A percentile compares a stretch with the other conserved stretches of the same genome.
phyloP scores from a whole-genome alignment of 108 stramenopile species.

The Cyclotella kingstonii region DNA sequence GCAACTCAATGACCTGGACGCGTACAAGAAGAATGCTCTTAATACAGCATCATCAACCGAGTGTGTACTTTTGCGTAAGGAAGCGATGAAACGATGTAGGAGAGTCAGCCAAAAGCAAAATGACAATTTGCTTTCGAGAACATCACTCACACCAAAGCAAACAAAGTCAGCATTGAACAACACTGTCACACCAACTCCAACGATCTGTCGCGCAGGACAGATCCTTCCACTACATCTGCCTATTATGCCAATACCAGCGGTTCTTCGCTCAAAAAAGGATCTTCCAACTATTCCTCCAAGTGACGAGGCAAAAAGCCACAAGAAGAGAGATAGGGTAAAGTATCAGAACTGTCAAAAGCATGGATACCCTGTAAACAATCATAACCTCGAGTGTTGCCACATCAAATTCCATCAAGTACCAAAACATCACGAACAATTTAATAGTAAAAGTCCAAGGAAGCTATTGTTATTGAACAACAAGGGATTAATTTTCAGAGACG shows the following conservation, averaged over 20 bases:
- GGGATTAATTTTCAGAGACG: background rate
- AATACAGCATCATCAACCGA: background rate
- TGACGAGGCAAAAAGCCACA: too few relatives aligned
- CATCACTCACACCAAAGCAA: too few relatives aligned
- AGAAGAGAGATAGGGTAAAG: background rate
- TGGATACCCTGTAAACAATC: too few relatives aligned
- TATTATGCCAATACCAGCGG: background rate
- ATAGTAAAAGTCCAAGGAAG: background rate
- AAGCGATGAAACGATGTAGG: too few relatives aligned
- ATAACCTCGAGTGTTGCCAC: background rate
- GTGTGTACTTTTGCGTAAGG: background rate
- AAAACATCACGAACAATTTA: background rate
- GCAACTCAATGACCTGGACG: background rate
- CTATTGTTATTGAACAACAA: background rate
- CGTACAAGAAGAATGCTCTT: background rate
- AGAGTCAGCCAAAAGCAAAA: too few relatives aligned
- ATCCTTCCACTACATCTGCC: background rate
- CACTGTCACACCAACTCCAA: background rate
- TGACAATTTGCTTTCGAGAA: too few relatives aligned
- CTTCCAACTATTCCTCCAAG: background rate
- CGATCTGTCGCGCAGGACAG: too few relatives aligned
- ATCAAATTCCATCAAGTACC: constrained; percentile 6
- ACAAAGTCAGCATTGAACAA: too few relatives aligned
- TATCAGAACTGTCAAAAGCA: background rate
- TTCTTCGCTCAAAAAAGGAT: background rate